phyloP scores from a whole-genome alignment of 495 filamentous ascomycete species.

The Aspergillus wentii region DNA sequence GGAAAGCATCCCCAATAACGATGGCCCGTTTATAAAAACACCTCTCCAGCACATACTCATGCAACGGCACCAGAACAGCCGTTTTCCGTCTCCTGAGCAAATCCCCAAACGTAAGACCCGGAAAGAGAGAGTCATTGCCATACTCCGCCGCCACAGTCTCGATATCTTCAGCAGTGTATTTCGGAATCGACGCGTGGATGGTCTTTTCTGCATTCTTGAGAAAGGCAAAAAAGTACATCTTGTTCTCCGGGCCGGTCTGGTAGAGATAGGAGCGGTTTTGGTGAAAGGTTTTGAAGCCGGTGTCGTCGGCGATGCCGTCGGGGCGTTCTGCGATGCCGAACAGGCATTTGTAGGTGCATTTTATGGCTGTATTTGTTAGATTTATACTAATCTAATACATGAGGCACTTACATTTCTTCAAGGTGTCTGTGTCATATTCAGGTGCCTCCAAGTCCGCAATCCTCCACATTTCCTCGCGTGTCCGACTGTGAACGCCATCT shows the following conservation, averaged over 20 bases:
- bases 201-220: not conserved
- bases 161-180: not conserved
- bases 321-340: slow-evolving; percentile 6
- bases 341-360: slow-evolving; percentile 6
- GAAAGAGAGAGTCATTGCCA: slow-evolving; percentile 1
- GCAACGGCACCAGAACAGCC: slow-evolving; percentile 2
- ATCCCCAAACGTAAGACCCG: not conserved
- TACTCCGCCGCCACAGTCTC: not conserved
- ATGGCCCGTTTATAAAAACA: slow-evolving; percentile 7
- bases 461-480: slow-evolving; percentile 30
- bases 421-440: too few relatives aligned
- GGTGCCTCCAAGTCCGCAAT: slow-evolving; percentile 16
- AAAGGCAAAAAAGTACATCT: slow-evolving; percentile 2
- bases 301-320: not conserved
- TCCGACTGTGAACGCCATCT: slow-evolving; percentile 45
- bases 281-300: slow-evolving; percentile 1
- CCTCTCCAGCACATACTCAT: slow-evolving; percentile 8
- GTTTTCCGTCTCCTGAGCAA: not conserved
- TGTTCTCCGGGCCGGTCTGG: not conserved
- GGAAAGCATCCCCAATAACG: slow-evolving; percentile 10
- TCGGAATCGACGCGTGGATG: not conserved
- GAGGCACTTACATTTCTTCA: too few relatives aligned
- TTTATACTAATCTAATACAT: too few relatives aligned
- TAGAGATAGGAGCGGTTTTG: slow-evolving; percentile 4
- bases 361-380: not conserved